These are phyloP conservation scores for Colletotrichum orchidophilum DNA, from an alignment of 2,329 filamentous ascomycete species.

Conservation along the genomic window DNA sequence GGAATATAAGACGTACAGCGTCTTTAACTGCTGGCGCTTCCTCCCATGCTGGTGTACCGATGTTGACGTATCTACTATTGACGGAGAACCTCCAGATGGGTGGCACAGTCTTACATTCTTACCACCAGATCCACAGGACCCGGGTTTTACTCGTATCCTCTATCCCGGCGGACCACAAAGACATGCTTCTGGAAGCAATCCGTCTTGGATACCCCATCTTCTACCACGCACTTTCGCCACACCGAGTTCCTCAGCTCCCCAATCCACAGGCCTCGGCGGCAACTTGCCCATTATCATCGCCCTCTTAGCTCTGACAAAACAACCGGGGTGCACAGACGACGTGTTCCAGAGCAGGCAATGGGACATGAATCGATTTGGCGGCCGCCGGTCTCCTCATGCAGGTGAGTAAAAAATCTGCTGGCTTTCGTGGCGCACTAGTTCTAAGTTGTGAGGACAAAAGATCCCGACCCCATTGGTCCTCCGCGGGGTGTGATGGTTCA, in stretches of 20 bases:
- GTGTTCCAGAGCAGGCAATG: conserved; percentile 27
- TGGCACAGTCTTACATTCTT: conserved; percentile 45
- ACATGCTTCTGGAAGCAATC: conserved; percentile 41
- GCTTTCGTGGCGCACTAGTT: no score
- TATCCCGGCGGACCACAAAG: conserved; percentile 35
- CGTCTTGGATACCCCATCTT: conserved; percentile 51
- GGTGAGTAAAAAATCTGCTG: conserved; percentile 26
- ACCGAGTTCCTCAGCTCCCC: conserved; percentile 1
- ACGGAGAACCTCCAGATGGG: conserved; percentile 20
- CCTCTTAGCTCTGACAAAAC: conserved; percentile 46
- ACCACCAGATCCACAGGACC: conserved; percentile 16
- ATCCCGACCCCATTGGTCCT: conserved; percentile 38
- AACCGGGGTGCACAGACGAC: conserved; percentile 1
- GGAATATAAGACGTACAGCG: conserved; percentile 10
- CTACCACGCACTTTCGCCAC: conserved; percentile 45
- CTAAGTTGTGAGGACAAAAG: conserved; percentile 31
- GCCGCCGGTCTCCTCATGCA: background rate
- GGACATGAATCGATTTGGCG: conserved; percentile 1
- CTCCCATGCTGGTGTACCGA: conserved; percentile 13
- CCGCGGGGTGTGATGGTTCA: conserved; percentile 47
- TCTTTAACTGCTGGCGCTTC: conserved; percentile 35
- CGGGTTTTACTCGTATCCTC: conserved; percentile 40
- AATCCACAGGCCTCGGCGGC: conserved; percentile 47
- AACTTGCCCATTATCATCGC: conserved; percentile 50
- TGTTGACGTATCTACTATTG: conserved; percentile 18